Evolutionary conservation across 106 monocot genomes (phyloP).

Genomic region (Acorus calamus): DNA sequence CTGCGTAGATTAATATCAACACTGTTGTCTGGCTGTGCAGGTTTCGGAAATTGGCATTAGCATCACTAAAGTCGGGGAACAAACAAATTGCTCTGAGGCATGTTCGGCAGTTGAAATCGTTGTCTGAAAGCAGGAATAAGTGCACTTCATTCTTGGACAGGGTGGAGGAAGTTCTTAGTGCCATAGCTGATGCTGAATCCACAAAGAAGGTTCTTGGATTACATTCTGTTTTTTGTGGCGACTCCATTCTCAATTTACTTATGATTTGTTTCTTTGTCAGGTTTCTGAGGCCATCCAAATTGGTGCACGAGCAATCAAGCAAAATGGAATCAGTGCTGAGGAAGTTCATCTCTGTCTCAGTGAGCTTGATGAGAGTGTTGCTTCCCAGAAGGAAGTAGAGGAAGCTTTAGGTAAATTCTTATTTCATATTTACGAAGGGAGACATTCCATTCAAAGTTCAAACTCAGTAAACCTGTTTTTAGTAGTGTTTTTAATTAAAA

Average conservation of each 20-base stretch:
- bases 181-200: slow-evolving; percentile 61
- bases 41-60: slow-evolving; percentile 60
- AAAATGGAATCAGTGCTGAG: slow-evolving; percentile 52
- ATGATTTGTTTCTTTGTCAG: slow-evolving; percentile 7
- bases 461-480: not conserved
- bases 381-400: slow-evolving; percentile 48
- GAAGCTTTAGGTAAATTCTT: slow-evolving; percentile 51
- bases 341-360: slow-evolving; percentile 53
- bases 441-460: not conserved
- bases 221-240: not conserved
- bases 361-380: slow-evolving; percentile 51
- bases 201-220: slow-evolving; percentile 52
- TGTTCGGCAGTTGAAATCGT: slow-evolving; percentile 45
- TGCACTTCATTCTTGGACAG: slow-evolving; percentile 52
- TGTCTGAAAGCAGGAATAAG: slow-evolving; percentile 51
- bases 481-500: too few relatives aligned
- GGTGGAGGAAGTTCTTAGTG: slow-evolving; percentile 63
- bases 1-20: too few relatives aligned
- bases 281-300: slow-evolving; percentile 77
- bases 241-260: not conserved
- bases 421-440: not conserved
- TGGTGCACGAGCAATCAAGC: slow-evolving; percentile 66
- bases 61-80: slow-evolving; percentile 55
- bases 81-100: slow-evolving; percentile 60
- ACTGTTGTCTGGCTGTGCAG: slow-evolving; percentile 18